Evolutionary conservation across 176 grass and related monocot genomes (phyloP).

Genomic region (Phragmites australis): DNA sequence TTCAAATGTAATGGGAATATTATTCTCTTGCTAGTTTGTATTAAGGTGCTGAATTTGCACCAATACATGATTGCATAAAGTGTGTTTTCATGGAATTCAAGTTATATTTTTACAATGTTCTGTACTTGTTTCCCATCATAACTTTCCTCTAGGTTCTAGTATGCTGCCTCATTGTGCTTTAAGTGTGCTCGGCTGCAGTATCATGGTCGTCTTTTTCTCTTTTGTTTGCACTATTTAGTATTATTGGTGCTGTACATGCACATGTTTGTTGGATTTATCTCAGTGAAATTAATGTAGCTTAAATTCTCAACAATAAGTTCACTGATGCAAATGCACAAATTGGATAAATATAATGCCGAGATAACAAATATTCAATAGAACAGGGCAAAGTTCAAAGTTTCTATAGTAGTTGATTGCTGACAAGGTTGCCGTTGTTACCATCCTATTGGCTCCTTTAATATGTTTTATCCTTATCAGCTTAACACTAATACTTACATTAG

Average conservation of each 20-base stretch:
- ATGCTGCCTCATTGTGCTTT: neutral
- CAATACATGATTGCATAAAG: neutral
- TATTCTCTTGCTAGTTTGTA: conserved; percentile 16
- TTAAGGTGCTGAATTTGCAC: neutral
- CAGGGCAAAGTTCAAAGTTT: neutral
- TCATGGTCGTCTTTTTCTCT: neutral
- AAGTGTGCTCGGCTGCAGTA: neutral
- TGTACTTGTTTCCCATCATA: neutral
- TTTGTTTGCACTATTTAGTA: neutral
- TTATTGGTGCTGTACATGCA: neutral
- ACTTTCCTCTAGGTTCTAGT: neutral
- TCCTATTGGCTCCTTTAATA: neutral
- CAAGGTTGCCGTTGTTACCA: neutral
- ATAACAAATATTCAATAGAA: neutral
- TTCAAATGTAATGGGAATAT: neutral
- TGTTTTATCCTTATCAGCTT: neutral
- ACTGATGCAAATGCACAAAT: neutral
- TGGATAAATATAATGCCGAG: neutral
- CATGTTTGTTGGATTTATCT: neutral
- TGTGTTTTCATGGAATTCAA: conserved; percentile 14
- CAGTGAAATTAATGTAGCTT: conserved; percentile 1
- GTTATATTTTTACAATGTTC: neutral
- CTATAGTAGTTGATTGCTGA: neutral
- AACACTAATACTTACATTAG: neutral
- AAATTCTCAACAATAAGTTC: neutral